Conservation (phyloP, 2,329 filamentous ascomycete genomes). For the Magnaporthiopsis rhizophila region DNA sequence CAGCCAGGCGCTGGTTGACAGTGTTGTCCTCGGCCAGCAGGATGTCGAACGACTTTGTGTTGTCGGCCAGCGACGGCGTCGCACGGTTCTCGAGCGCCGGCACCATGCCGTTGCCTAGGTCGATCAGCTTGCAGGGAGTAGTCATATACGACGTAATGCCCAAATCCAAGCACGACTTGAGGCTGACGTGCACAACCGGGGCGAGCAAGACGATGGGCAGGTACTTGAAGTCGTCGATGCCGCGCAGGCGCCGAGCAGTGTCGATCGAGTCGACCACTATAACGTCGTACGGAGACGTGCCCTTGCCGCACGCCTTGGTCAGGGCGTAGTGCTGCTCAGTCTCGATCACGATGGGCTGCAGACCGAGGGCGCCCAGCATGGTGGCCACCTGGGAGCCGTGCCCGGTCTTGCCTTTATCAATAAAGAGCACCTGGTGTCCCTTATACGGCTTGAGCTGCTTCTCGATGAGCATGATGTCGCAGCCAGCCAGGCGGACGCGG, state of each 20-base stretch:
- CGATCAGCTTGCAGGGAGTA: slow-evolving; percentile 86
- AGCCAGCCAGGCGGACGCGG: slow-evolving; percentile 74
- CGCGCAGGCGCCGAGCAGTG: slow-evolving; percentile 75
- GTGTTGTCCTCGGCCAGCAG: slow-evolving; percentile 93
- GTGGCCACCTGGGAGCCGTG: slow-evolving; percentile 67
- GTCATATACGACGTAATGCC: slow-evolving; percentile 99
- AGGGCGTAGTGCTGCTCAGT: slow-evolving; percentile 59
- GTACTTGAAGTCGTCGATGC: slow-evolving; percentile 94
- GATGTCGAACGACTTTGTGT: slow-evolving; percentile 92
- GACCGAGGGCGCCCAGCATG: slow-evolving; percentile 71
- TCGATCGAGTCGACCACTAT: slow-evolving; percentile 93
- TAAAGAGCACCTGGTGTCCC: slow-evolving; percentile 86
- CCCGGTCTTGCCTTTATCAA: slow-evolving; percentile 80
- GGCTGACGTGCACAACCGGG: slow-evolving; percentile 78
- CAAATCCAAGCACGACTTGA: slow-evolving; percentile 89
- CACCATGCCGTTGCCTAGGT: slow-evolving; percentile 92
- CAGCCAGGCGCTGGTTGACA: slow-evolving; percentile 90
- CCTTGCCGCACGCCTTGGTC: slow-evolving; percentile 42
- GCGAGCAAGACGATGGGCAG: slow-evolving; percentile 91
- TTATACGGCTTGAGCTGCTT: slow-evolving; percentile 85
- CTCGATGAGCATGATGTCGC: slow-evolving; percentile 69
- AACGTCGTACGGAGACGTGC: slow-evolving; percentile 71
- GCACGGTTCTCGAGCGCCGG: slow-evolving; percentile 90
- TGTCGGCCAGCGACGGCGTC: slow-evolving; percentile 83
- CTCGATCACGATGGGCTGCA: slow-evolving; percentile 78